Evolutionary conservation across 805 yeast species (phyloP).

Genomic region (Wickerhamiella slavikovae): DNA sequence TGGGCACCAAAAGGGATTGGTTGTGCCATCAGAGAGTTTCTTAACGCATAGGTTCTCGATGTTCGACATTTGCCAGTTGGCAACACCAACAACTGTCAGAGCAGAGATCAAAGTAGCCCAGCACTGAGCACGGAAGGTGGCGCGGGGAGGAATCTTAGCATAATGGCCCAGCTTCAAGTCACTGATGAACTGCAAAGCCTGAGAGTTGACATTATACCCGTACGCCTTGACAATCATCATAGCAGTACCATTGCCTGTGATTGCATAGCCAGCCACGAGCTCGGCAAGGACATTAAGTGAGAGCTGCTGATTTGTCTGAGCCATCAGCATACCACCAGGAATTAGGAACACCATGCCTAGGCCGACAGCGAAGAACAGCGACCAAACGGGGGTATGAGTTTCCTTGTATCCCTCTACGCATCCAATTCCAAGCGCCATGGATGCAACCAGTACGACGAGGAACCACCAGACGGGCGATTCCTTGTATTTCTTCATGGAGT

Average conservation of each 20-base stretch:
- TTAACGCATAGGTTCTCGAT: constrained; percentile 26
- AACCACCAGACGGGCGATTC: constrained; percentile 39
- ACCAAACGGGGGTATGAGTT: constrained; percentile 39
- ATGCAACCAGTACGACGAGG: constrained; percentile 21
- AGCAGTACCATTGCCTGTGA: constrained; percentile 45
- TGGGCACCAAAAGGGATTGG: constrained; percentile 23
- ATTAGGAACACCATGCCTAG: constrained; percentile 34
- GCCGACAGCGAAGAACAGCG: constrained; percentile 33
- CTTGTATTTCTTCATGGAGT: constrained; percentile 26
- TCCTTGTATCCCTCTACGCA: constrained; percentile 20
- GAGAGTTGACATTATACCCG: constrained; percentile 41
- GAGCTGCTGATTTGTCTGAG: constrained; percentile 36
- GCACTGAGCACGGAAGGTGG: constrained; percentile 21
- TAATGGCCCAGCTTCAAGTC: constrained; percentile 33
- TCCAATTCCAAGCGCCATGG: constrained; percentile 26
- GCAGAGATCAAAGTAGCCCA: constrained; percentile 23
- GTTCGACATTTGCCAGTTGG: constrained; percentile 24
- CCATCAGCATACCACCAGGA: constrained; percentile 44
- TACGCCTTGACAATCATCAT: constrained; percentile 38
- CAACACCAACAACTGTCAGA: constrained; percentile 22
- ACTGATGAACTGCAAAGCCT: constrained; percentile 31
- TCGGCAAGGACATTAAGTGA: constrained; percentile 44
- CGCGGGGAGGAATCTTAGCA: constrained; percentile 23
- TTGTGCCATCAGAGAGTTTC: constrained; percentile 14
- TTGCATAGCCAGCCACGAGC: constrained; percentile 41